Evolutionary conservation across 2,329 filamentous ascomycete genomes (phyloP), one percentile per base, ranked within the genome.

Genomic region (Arthroderma uncinatum): DNA sequence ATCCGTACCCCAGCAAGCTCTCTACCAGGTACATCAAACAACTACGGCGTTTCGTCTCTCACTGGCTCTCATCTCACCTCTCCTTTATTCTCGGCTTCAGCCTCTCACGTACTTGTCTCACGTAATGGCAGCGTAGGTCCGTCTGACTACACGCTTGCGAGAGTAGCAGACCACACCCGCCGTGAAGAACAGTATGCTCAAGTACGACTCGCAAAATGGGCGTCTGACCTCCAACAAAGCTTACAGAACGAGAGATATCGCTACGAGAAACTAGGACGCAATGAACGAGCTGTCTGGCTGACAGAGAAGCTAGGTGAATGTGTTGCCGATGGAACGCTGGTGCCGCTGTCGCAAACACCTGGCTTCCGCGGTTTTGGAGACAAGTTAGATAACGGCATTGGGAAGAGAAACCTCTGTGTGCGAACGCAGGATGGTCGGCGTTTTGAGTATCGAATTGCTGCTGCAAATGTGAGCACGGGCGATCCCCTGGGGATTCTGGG

Each of bases 401-500:
- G 60, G 1, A 59, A 62, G 4, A 59, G 62, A 2, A 62, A 60
- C 4, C 55, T 68, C 12, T 63, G 64, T 9, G 59, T 70, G 36
- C 64, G 62, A 23, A 55, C 64, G 4, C 61, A 63, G 54, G 62
- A 62, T 25, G 64, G 64, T 4, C 61, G 64, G 63, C 62, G 61
- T 54, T 58, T 68, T 65, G 57, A 70, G 64, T 68, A 74, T 64
- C 65, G 68, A 59, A 44, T 59, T 37, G 36, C 28, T 1, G 58
- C 67, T 53, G 53, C 65, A 2, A 59, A 71, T 19, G 62, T 78
- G 52, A 76, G 78, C 63, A 78, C 82, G 34, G 79, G 87, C 59
- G 91, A 96, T 68, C 91, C 91, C 0, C 76, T 95, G 0, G 90
- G 90, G 0, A 70, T 95, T 36, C 77, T 94, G 54, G 78, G 84